phyloP scores from a whole-genome alignment of 257 asterid genomes.

The Forsythia viridissima region DNA sequence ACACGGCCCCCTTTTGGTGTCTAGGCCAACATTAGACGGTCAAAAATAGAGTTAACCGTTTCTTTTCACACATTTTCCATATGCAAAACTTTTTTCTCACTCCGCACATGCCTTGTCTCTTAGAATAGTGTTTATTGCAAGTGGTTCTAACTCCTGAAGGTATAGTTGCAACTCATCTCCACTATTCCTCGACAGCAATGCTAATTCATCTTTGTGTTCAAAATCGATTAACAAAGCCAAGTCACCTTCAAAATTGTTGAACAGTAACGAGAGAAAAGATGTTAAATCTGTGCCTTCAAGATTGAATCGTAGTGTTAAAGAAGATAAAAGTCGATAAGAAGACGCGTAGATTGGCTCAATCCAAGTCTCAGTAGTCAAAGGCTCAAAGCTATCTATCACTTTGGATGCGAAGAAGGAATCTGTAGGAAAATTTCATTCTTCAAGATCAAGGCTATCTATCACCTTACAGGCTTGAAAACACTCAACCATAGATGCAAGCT shows the following conservation, averaged over 20 bases:
- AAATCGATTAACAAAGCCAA: constrained; percentile 39
- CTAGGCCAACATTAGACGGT: too few relatives aligned
- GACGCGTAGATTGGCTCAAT: constrained; percentile 58
- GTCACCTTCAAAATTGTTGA: constrained; percentile 29
- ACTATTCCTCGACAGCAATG: constrained; percentile 67
- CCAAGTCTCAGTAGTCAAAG: constrained; percentile 58
- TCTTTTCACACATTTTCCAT: too few relatives aligned
- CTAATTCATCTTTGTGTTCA: constrained; percentile 18
- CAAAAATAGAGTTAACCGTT: too few relatives aligned
- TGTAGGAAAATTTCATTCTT: constrained; percentile 52
- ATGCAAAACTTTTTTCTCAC: too few relatives aligned
- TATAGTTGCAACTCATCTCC: constrained; percentile 68
- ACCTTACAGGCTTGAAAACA: constrained; percentile 30
- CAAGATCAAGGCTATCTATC: constrained; percentile 73
- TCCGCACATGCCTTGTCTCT: too few relatives aligned
- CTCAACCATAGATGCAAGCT: too few relatives aligned
- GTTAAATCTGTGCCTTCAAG: constrained; percentile 38
- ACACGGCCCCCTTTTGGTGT: too few relatives aligned
- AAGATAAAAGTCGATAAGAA: constrained; percentile 52
- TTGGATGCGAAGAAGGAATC: constrained; percentile 67
- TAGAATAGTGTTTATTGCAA: too few relatives aligned
- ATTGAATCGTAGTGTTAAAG: constrained; percentile 45
- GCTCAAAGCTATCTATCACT: constrained; percentile 55
- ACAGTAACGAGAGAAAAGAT: constrained; percentile 44
- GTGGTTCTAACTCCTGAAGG: constrained; percentile 52